phyloP scores from a whole-genome alignment of 2,329 filamentous ascomycete genomes.

The Plectosphaerella sp. region DNA sequence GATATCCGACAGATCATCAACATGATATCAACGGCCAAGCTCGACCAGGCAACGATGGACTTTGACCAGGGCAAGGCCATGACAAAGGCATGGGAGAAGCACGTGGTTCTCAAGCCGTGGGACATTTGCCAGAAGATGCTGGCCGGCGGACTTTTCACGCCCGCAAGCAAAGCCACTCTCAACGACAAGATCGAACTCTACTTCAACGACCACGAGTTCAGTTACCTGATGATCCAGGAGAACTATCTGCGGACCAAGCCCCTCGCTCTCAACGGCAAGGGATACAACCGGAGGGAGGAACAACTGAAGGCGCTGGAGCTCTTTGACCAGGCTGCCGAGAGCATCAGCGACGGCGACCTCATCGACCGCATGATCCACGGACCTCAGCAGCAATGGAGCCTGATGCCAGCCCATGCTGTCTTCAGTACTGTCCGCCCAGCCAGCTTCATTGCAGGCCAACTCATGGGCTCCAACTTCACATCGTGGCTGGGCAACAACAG shows the following conservation, averaged over 20 bases:
- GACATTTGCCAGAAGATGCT: slow-evolving; percentile 95
- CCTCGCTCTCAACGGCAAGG: slow-evolving; percentile 50
- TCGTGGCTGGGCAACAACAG: slow-evolving; percentile 95
- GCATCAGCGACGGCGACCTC: slow-evolving; percentile 94
- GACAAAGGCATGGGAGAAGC: slow-evolving; percentile 98
- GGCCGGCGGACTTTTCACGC: slow-evolving; percentile 78
- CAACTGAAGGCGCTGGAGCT: slow-evolving; percentile 82
- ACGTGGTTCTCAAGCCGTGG: slow-evolving; percentile 94
- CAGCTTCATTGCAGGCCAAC: slow-evolving; percentile 78
- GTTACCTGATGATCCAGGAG: slow-evolving; percentile 95
- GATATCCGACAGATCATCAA: slow-evolving; percentile 98
- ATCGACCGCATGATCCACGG: slow-evolving; percentile 98
- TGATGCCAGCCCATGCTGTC: slow-evolving; percentile 94
- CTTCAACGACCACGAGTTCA: slow-evolving; percentile 99
- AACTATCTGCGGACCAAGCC: slow-evolving; percentile 90
- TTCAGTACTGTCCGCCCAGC: slow-evolving; percentile 93
- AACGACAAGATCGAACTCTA: slow-evolving; percentile 99
- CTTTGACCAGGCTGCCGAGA: slow-evolving; percentile 82
- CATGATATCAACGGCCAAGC: slow-evolving; percentile 91
- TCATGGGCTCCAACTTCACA: slow-evolving; percentile 74
- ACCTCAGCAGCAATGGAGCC: slow-evolving; percentile 94
- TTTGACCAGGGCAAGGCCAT: slow-evolving; percentile 87
- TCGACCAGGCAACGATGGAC: slow-evolving; percentile 75
- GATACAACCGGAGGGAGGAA: slow-evolving; percentile 62
- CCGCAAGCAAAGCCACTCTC: slow-evolving; percentile 76